These are phyloP conservation scores for Venturia aucupariae DNA, from an alignment of 2,329 filamentous ascomycete genomes.

Conservation along the genomic window DNA sequence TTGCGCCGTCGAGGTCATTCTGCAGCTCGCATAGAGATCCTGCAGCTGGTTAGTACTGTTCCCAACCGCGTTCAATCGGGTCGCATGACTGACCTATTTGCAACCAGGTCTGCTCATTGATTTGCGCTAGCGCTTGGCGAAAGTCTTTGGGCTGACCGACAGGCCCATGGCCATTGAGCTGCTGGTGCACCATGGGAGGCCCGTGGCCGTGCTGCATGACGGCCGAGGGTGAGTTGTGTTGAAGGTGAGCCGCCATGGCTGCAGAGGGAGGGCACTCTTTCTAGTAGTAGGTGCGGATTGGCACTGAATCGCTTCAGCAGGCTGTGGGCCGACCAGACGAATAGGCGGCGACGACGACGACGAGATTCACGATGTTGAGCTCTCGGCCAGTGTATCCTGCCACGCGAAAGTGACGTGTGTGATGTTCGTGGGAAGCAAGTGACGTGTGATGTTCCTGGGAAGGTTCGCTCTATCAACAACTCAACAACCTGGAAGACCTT, in stretches of 20 bases:
- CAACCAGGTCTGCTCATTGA: conserved; percentile 87
- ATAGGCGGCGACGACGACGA: background rate
- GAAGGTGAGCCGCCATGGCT: background rate
- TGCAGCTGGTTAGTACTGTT: conserved; percentile 28
- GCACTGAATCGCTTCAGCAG: background rate
- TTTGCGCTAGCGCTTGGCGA: conserved; percentile 63
- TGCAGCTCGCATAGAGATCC: conserved; percentile 80
- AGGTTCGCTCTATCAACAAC: background rate
- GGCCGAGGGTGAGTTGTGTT: conserved; percentile 11
- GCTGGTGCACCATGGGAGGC: conserved; percentile 54
- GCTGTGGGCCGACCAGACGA: background rate
- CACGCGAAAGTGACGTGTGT: background rate
- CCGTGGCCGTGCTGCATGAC: conserved; percentile 8
- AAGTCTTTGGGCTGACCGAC: conserved; percentile 47
- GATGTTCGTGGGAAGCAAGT: background rate
- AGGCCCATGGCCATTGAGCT: conserved; percentile 43
- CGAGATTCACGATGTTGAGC: background rate
- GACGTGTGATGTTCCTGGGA: background rate
- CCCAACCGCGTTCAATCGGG: background rate
- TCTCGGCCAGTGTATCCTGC: background rate
- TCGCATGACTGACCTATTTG: conserved; percentile 63
- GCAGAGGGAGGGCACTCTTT: background rate
- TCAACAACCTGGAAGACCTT: too few relatives aligned
- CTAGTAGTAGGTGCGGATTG: background rate
- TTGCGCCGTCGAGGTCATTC: conserved; percentile 80